Evolutionary conservation across 23 red algal species (phyloP).

Genomic region (Gracilariopsis chorda): DNA sequence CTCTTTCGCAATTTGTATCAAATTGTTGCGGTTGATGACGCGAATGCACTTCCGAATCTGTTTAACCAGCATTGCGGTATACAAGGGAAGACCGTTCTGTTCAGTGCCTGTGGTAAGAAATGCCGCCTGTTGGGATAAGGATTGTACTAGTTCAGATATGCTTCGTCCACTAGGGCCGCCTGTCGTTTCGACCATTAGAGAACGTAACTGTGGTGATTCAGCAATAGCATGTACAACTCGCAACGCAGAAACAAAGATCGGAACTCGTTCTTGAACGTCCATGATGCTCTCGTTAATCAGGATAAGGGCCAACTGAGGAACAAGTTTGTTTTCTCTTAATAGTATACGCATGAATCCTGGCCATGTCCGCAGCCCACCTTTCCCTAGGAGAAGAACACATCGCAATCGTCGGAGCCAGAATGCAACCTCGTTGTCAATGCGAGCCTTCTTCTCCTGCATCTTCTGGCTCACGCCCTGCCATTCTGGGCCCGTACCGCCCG

Average conservation of each 20-base stretch:
- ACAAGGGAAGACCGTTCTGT: constrained; percentile 6
- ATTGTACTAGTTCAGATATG: constrained; percentile 50
- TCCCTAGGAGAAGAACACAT: constrained; percentile 36
- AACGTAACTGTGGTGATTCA: constrained; percentile 23
- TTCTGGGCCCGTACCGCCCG: constrained; percentile 25
- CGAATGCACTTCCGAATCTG: constrained; percentile 64
- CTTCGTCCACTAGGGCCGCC: constrained; percentile 34
- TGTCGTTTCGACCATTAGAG: constrained; percentile 17
- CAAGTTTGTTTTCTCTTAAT: constrained; percentile 13
- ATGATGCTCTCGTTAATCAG: constrained; percentile 65
- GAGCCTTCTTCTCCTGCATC: neutral
- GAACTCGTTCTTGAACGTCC: constrained; percentile 57
- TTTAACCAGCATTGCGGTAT: constrained; percentile 38
- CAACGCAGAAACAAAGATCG: constrained; percentile 48
- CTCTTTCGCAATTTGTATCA: neutral
- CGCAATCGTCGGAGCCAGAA: constrained; percentile 56
- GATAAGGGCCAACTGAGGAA: constrained; percentile 15
- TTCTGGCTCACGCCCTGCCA: constrained; percentile 60
- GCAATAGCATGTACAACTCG: constrained; percentile 53
- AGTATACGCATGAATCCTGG: constrained; percentile 62
- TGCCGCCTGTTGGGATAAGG: constrained; percentile 56
- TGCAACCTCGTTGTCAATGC: constrained; percentile 31
- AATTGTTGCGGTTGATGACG: constrained; percentile 52
- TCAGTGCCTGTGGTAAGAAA: constrained; percentile 44
- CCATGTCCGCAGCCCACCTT: constrained; percentile 30